These are phyloP conservation scores for Phytopythium montanum DNA, from an alignment of 352 stramenopile species.

Conservation along the genomic window DNA sequence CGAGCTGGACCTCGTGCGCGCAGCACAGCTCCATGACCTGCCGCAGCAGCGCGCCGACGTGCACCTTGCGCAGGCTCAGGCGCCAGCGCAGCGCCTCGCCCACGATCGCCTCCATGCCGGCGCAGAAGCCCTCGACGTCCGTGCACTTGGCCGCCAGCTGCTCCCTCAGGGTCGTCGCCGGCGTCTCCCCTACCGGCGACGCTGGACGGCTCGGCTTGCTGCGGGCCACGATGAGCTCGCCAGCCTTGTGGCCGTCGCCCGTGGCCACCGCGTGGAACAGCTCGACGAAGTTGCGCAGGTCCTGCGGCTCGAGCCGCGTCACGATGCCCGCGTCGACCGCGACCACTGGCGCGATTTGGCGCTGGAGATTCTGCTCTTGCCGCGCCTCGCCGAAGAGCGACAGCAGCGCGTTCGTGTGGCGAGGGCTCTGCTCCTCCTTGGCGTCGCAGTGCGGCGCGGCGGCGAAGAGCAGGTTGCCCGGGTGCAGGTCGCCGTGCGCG, in stretches of 20 bases:
- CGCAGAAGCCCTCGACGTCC: conserved; percentile 69
- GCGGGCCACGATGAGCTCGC: conserved; percentile 67
- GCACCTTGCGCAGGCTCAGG: conserved; percentile 66
- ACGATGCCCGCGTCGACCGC: conserved; percentile 86
- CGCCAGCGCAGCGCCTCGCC: conserved; percentile 57
- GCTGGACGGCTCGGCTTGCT: conserved; percentile 31
- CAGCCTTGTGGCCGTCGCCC: conserved; percentile 75
- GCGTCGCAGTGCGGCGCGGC: neutral
- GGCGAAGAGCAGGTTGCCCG: conserved; percentile 86
- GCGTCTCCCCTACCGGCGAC: neutral
- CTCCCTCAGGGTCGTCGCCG: neutral
- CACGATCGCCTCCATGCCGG: conserved; percentile 71
- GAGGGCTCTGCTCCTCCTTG: neutral
- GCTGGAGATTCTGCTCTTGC: conserved; percentile 1
- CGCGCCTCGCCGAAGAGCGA: conserved; percentile 1
- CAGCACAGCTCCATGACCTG: conserved; percentile 91
- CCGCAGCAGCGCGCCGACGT: conserved; percentile 64
- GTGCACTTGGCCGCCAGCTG: conserved; percentile 41
- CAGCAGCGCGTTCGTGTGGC: neutral
- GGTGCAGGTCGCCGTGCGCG: conserved; percentile 91
- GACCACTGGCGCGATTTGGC: conserved; percentile 38
- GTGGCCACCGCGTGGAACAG: conserved; percentile 82
- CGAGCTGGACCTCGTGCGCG: conserved; percentile 90
- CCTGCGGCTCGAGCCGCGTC: conserved; percentile 66
- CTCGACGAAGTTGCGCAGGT: conserved; percentile 84